Base-by-base conservation (phyloP, 331 rosid genomes). In the Rhamnella rubrinervis region DNA sequence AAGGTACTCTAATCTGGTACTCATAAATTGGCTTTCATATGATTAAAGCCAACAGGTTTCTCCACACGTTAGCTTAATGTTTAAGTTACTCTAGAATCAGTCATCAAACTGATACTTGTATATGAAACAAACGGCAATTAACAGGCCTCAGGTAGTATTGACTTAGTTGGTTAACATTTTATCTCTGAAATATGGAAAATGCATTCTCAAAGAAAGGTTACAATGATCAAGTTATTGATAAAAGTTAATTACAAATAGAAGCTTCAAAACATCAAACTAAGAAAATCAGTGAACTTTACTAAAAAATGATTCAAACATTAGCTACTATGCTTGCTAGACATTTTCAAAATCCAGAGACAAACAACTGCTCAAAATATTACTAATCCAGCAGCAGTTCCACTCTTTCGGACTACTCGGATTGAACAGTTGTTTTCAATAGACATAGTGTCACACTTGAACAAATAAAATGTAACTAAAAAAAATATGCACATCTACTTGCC, bases 401-500 rank as follows among this genome's bases (percentile, higher is more conserved):
- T 44, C 46, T 39, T 21, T 19, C 41, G 18, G n/a, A 41, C 52
- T 13, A 10, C 53, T n/a, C n/a, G 23, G 14, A 17, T 14, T 63
- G 8, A 40, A n/a, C 7, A 38, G 23, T n/a, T 14, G 0, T 38
- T 10, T n/a, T 62, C 51, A 5, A 53, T 9, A 10, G 20, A 15
- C 11, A 73, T 37, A 79, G 61, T 55, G 40, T 40, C 6, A 39
- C 26, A 38, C 15, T 23, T 17, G 11, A 58, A 69, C 65, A 23
- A 15, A 26, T 53, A 64, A 15, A 71, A 50, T 8, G 26, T 16
- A 1, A 31, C 12, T 8, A 18, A 7, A 17, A 6, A 66, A 65
- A 31, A 31, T 7, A 40, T n/a, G 14, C 7, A 49, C 19, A 61
- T 71, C 46, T 10, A 57, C 84, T 68, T 81, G 85, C 98, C 80